phyloP scores from a whole-genome alignment of 257 asterid genomes.

The Lantana camara region DNA sequence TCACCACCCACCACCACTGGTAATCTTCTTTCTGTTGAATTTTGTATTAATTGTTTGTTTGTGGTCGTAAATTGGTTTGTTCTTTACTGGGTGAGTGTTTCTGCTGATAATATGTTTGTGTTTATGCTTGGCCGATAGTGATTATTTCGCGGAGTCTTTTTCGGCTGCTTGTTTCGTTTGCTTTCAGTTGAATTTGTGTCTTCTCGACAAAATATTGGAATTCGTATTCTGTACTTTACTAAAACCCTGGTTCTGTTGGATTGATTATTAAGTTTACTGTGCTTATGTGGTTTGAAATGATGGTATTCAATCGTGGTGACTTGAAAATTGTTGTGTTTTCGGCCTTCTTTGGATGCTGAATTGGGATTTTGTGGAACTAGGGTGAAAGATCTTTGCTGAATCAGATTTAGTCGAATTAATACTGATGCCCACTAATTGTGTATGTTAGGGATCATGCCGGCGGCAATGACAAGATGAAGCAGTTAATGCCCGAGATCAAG shows the following conservation, averaged over 20 bases:
- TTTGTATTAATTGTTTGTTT: neutral
- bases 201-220: neutral
- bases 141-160: neutral
- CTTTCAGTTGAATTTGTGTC: neutral
- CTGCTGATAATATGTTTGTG: neutral
- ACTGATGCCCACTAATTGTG: conserved; percentile 1
- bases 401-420: conserved; percentile 8
- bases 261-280: neutral
- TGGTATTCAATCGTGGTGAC: neutral
- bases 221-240: too few relatives aligned
- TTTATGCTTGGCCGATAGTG: conserved; percentile 3
- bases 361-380: conserved; percentile 6
- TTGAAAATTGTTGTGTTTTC: neutral
- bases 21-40: conserved; percentile 20
- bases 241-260: neutral
- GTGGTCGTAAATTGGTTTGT: neutral
- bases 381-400: conserved; percentile 1
- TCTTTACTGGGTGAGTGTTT: neutral
- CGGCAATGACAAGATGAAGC: conserved; percentile 88
- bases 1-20: conserved; percentile 99
- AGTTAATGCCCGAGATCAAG: conserved; percentile 74
- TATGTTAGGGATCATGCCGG: conserved; percentile 95
- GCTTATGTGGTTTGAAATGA: neutral
- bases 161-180: neutral
- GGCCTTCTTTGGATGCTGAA: neutral